phyloP scores from a whole-genome alignment of 495 filamentous ascomycete species.

The Lindgomyces ingoldianus region DNA sequence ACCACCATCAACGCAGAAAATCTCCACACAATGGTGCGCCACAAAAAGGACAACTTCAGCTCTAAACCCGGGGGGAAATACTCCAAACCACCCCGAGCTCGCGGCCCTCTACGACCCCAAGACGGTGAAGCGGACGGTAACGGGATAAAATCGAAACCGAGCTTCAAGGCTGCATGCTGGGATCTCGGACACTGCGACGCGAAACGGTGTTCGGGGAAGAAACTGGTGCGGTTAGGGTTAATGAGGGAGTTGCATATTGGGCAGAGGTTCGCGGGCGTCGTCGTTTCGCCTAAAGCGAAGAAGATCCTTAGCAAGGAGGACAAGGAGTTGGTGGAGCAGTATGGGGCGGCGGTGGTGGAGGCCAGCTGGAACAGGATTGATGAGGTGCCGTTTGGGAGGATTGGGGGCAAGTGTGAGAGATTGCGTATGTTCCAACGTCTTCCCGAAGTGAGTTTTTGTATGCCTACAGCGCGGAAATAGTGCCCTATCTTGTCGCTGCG shows the following conservation, averaged over 20 bases:
- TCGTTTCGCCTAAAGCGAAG: slow-evolving; percentile 95
- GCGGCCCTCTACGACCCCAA: slow-evolving; percentile 43
- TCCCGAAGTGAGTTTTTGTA: background rate
- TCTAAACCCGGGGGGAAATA: slow-evolving; percentile 58
- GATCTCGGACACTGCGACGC: slow-evolving; percentile 97
- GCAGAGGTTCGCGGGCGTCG: slow-evolving; percentile 84
- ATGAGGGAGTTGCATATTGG: slow-evolving; percentile 93
- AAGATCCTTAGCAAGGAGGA: slow-evolving; percentile 79
- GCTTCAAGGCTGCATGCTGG: slow-evolving; percentile 94
- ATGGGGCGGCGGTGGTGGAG: slow-evolving; percentile 93
- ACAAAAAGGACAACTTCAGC: slow-evolving; percentile 80
- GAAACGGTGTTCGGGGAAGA: slow-evolving; percentile 94
- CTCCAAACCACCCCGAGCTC: slow-evolving; percentile 43
- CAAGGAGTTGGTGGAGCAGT: slow-evolving; percentile 73
- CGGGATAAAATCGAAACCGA: slow-evolving; percentile 40
- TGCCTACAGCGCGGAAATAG: slow-evolving; percentile 83
- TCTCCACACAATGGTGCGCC: slow-evolving; percentile 68
- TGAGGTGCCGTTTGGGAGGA: slow-evolving; percentile 86
- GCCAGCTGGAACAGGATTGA: slow-evolving; percentile 92
- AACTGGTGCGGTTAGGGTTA: slow-evolving; percentile 83
- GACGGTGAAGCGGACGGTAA: slow-evolving; percentile 34
- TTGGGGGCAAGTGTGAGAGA: slow-evolving; percentile 93
- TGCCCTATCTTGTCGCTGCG: slow-evolving; percentile 94
- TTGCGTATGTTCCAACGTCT: slow-evolving; percentile 52
- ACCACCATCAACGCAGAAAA: background rate